Base-by-base conservation (phyloP, 345 rosid genomes). In the Aquilaria sinensis region DNA sequence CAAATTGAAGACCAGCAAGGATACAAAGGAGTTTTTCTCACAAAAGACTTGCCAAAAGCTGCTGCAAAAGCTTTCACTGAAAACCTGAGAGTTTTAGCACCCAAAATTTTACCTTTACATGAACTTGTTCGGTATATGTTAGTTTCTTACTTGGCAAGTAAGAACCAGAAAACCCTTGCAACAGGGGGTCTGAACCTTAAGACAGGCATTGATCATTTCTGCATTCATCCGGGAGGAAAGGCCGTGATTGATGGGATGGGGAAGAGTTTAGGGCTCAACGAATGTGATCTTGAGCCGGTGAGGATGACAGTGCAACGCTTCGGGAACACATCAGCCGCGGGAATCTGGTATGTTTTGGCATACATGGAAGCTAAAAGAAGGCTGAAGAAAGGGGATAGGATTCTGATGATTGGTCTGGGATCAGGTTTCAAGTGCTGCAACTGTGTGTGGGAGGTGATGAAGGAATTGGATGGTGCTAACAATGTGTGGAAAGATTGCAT, bases 321-420 rank as follows among this genome's bases (percentile, higher is more conserved):
- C 33, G 96, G 97, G 10, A 91, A 91, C 84, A 91, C 97, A 5
- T 91, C 97, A 2, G 86, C 94, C 4, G 79, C 90, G 29, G 87
- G 97, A 51, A 68, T 88, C 5, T 92, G 98, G 98, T 92, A 92
- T 62, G 96, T 89, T 45, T 68, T 85, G 56, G 85, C 77, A 52
- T 85, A 85, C 58, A 76, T 78, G 90, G 87, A 82, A 51, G 90
- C 91, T 2, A 85, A 85, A 70, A 83, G 81, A 57, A 73, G 85
- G 74, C 64, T 74, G 30, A 81, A 75, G 58, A 69, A 66, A 37
- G 82, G 81, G 11, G 85, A 76, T n/a, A 74, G 55, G 65, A 66
- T 78, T 50, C 62, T 85, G 61, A 82, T 85, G 90, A 77, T 85
- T 33, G 72, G 90, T 65, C 72, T 82, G 6, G 87, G 90, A 41